Evolutionary conservation across 441 rosid species (phyloP).

Genomic region (Croton setiger): DNA sequence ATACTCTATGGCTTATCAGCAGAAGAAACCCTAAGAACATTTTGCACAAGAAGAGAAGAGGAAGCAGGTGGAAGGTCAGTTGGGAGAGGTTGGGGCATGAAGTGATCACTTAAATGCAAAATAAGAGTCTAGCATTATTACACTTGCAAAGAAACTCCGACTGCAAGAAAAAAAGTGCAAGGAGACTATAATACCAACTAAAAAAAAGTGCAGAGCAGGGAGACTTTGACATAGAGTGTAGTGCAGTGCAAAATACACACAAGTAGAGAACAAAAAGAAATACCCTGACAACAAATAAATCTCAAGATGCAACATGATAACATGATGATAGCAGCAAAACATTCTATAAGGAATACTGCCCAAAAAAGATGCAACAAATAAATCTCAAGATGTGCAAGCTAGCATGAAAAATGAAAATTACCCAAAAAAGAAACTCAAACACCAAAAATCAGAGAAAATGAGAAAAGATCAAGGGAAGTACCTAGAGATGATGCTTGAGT

Average conservation of each 20-base stretch:
- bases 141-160: background rate
- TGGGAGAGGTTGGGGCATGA: too few species aligned
- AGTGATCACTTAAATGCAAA: too few species aligned
- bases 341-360: background rate
- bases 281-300: background rate
- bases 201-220: background rate
- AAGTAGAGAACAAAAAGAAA: background rate
- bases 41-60: background rate
- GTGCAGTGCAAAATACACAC: background rate
- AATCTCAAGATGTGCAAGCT: too few species aligned
- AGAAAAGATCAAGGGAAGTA: conserved; percentile 23
- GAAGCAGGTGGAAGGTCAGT: too few species aligned
- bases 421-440: background rate
- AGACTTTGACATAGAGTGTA: background rate
- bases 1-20: too few species aligned
- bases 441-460: background rate
- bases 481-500: conserved; percentile 68
- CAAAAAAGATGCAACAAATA: too few species aligned
- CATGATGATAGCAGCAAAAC: background rate
- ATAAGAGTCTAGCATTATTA: background rate
- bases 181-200: too few species aligned
- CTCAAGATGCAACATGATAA: background rate
- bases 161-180: background rate
- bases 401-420: background rate
- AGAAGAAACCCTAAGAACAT: background rate